A percentile compares a stretch with the other conserved stretches of the same genome.
These are phyloP conservation scores for Fusarium keratoplasticum DNA, from an alignment of 2,329 filamentous ascomycete species.

Conservation along the genomic window DNA sequence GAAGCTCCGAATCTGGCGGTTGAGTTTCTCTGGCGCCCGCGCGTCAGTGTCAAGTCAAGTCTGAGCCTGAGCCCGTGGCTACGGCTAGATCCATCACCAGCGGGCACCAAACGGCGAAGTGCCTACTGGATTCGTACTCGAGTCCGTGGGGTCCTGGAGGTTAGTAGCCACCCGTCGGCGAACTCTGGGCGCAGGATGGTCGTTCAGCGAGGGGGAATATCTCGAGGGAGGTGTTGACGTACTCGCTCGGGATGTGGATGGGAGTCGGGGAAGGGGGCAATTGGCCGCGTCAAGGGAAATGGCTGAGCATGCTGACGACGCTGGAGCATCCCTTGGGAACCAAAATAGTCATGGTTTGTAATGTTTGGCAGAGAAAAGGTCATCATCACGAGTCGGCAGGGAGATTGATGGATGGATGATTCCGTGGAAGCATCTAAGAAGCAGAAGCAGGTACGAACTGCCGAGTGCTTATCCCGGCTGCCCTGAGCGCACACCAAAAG, in stretches of 20 bases:
- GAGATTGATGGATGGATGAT: neutral
- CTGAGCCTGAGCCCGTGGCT: slow-evolving; percentile 4
- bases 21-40: slow-evolving; percentile 31
- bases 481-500: neutral
- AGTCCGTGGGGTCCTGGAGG: slow-evolving; percentile 12
- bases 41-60: slow-evolving; percentile 23
- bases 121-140: slow-evolving; percentile 30
- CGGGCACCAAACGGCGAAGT: slow-evolving; percentile 15
- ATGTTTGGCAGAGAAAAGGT: neutral
- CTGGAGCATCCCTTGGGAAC: slow-evolving; percentile 1
- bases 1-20: slow-evolving; percentile 14
- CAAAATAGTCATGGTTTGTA: neutral
- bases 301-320: slow-evolving; percentile 35
- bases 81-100: slow-evolving; percentile 12
- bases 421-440: slow-evolving; percentile 30
- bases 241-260: slow-evolving; percentile 1
- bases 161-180: slow-evolving; percentile 1
- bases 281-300: slow-evolving; percentile 16
- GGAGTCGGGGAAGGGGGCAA: neutral
- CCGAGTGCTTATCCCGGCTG: slow-evolving; percentile 23
- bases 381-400: neutral
- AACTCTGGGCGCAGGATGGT: neutral
- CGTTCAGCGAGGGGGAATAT: neutral
- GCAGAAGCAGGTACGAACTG: slow-evolving; percentile 30
- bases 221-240: neutral